Conservation (phyloP, 2,329 filamentous ascomycete species). For the Diaporthe destruens region DNA sequence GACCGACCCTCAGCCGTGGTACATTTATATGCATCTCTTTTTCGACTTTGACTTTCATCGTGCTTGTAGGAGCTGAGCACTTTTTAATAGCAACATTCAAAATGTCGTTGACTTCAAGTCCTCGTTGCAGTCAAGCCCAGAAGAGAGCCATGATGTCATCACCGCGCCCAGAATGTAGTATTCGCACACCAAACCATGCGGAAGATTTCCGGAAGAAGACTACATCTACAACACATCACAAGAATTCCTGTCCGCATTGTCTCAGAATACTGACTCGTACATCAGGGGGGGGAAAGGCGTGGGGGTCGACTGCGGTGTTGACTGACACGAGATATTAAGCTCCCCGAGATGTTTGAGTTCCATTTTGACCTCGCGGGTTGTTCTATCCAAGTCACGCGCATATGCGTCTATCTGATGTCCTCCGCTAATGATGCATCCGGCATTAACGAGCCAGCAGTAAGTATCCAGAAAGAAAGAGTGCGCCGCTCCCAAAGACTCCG, state of each 20-base stretch:
- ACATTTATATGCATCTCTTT: too few species aligned
- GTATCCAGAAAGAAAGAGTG: slow-evolving; percentile 12
- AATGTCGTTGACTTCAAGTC: too few species aligned
- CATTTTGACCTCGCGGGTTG: neutral
- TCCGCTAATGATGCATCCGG: slow-evolving; percentile 2
- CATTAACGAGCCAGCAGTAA: neutral
- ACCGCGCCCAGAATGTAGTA: neutral
- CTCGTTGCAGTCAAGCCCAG: too few species aligned
- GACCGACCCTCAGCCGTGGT: too few species aligned
- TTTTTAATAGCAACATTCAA: too few species aligned
- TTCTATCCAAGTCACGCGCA: slow-evolving; percentile 20
- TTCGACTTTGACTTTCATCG: too few species aligned
- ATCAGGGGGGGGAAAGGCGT: neutral
- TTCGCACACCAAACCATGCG: neutral
- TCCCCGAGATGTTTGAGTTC: neutral
- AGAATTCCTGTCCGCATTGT: neutral
- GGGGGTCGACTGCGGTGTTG: neutral
- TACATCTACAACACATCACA: neutral
- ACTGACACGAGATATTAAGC: neutral
- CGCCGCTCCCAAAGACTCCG: slow-evolving; percentile 10
- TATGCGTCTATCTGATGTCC: slow-evolving; percentile 23
- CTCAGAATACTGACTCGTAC: neutral
- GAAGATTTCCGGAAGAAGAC: neutral
- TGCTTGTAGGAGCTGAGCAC: too few species aligned
- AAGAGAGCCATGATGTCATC: too few species aligned